Percentiles rank a stretch among this genome's conserved stretches.
Conservation (phyloP, 2,329 filamentous ascomycete genomes). For the Dryadomyces quercivorus region DNA sequence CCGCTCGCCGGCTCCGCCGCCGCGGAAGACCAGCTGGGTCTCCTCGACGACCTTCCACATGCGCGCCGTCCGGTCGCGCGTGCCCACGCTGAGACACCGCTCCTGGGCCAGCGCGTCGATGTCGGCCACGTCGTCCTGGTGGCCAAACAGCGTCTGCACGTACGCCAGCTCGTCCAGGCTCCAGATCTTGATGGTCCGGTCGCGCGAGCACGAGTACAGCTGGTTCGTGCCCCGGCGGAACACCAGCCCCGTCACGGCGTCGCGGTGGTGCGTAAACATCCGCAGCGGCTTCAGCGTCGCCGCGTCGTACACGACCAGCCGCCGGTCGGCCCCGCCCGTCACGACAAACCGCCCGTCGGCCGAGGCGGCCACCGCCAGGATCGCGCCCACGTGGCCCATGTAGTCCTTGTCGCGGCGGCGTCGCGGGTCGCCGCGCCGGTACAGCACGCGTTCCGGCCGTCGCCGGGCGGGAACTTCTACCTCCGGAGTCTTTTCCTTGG, state of each 20-base stretch:
- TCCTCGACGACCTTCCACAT: constrained; percentile 96
- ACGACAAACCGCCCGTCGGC: constrained; percentile 83
- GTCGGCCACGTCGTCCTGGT: constrained; percentile 82
- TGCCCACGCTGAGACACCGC: constrained; percentile 81
- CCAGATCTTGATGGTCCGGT: constrained; percentile 94
- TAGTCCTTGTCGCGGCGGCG: constrained; percentile 52
- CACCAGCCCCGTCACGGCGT: constrained; percentile 70
- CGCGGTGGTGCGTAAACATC: constrained; percentile 84
- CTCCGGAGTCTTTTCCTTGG: constrained; percentile 23
- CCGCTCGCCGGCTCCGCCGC: constrained; percentile 45
- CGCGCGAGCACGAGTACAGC: constrained; percentile 79
- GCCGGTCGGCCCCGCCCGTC: constrained; percentile 75
- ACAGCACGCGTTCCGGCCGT: constrained; percentile 50
- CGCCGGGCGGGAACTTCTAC: constrained; percentile 35
- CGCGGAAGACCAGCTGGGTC: constrained; percentile 87
- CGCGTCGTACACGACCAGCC: constrained; percentile 81
- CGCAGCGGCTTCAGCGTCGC: constrained; percentile 65
- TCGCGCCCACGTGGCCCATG: constrained; percentile 66
- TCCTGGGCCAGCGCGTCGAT: constrained; percentile 76
- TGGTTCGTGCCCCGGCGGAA: constrained; percentile 86
- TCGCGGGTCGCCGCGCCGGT: constrained; percentile 47
- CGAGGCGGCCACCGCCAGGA: constrained; percentile 75
- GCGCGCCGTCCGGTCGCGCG: constrained; percentile 79
- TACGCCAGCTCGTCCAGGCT: constrained; percentile 86
- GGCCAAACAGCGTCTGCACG: constrained; percentile 89